phyloP scores from a whole-genome alignment of 805 yeast species.

The Saccharomyces mikatae region DNA sequence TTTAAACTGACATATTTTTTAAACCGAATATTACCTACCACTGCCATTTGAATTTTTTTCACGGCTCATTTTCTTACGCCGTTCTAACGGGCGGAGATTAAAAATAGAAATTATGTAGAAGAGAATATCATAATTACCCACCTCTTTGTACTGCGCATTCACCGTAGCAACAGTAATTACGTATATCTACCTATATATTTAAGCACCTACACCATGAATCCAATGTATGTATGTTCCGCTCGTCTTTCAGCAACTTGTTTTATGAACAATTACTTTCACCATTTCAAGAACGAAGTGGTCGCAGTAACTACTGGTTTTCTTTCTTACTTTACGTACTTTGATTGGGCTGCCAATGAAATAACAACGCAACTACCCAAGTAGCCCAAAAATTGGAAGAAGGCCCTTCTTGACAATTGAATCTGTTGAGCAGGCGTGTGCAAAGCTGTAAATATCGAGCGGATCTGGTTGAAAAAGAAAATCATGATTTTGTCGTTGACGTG shows the following conservation, averaged over 20 bases:
- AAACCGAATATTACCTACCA: neutral
- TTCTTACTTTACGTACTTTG: constrained; percentile 4
- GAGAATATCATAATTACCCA: neutral
- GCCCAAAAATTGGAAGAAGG: constrained; percentile 30
- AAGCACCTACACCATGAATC: neutral
- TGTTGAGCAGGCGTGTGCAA: constrained; percentile 26
- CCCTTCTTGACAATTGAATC: constrained; percentile 25
- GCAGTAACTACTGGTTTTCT: neutral
- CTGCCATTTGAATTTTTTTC: neutral
- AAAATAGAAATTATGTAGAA: neutral
- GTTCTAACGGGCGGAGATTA: neutral
- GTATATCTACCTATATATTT: neutral
- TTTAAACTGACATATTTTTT: neutral
- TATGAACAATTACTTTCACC: no score
- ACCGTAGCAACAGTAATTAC: neutral
- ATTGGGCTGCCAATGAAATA: constrained; percentile 27
- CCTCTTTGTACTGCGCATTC: neutral
- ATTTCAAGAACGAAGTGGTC: neutral
- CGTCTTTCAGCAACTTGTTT: neutral
- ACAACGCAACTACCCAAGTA: constrained; percentile 29
- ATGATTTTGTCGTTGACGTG: constrained; percentile 4
- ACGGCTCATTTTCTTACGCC: neutral
- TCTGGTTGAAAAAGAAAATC: constrained; percentile 26
- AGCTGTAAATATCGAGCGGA: constrained; percentile 28
- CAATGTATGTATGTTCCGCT: neutral